These are phyloP conservation scores for Chrysoporthe cubensis DNA, from an alignment of 2,329 filamentous ascomycete genomes.

Conservation along the genomic window DNA sequence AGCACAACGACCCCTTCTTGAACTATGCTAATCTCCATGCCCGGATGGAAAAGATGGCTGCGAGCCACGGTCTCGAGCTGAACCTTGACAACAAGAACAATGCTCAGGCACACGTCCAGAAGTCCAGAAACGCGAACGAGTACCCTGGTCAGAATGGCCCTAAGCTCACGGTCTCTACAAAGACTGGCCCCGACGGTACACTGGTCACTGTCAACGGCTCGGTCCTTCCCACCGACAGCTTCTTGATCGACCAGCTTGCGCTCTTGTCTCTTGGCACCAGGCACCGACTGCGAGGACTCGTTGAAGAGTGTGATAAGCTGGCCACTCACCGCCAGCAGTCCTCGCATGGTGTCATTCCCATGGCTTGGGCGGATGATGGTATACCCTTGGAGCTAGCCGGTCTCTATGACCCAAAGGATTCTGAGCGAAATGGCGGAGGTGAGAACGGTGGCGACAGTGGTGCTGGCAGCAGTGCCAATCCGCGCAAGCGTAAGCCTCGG, in stretches of 20 bases:
- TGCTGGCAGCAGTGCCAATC: constrained; percentile 57
- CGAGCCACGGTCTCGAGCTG: constrained; percentile 60
- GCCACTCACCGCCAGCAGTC: constrained; percentile 74
- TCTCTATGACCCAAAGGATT: constrained; percentile 29
- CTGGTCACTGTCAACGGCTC: constrained; percentile 66
- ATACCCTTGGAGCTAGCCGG: constrained; percentile 51
- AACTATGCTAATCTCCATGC: constrained; percentile 63
- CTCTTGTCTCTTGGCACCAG: constrained; percentile 83
- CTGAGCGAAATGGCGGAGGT: constrained; percentile 36
- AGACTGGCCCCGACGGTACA: constrained; percentile 62
- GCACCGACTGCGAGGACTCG: constrained; percentile 72
- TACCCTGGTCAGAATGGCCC: constrained; percentile 55
- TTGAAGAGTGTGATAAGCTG: constrained; percentile 77
- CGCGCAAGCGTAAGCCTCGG: constrained; percentile 62
- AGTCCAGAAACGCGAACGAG: constrained; percentile 54
- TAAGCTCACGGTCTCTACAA: constrained; percentile 57
- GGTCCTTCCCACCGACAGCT: constrained; percentile 75
- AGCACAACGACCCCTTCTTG: constrained; percentile 75
- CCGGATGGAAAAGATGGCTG: constrained; percentile 61
- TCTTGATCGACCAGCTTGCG: constrained; percentile 79
- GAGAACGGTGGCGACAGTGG: constrained; percentile 50
- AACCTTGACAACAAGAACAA: constrained; percentile 58
- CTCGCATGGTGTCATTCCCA: constrained; percentile 78
- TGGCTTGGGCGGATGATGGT: constrained; percentile 76
- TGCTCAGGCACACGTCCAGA: constrained; percentile 46